Percentiles rank a stretch among this genome's conserved stretches.
Evolutionary conservation across 371 early-diverging fungal species (phyloP).

Genomic region (Mucor velutinosus): DNA sequence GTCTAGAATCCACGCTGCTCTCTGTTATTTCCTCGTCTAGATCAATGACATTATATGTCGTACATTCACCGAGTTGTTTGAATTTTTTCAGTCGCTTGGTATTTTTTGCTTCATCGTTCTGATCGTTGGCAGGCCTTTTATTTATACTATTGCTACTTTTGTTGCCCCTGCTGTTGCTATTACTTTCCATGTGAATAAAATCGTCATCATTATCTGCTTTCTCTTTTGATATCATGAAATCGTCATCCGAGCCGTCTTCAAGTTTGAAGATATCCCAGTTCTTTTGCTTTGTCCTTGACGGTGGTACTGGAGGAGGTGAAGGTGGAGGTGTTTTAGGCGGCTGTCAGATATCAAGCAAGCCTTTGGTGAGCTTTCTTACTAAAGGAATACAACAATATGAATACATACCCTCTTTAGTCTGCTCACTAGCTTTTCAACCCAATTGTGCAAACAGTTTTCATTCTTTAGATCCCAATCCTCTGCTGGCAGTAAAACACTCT

Average conservation of each 20-base stretch:
- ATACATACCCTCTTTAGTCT: not conserved
- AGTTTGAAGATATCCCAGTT: not conserved
- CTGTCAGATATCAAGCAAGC: not conserved
- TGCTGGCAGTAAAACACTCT: not conserved
- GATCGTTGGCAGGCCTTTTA: not conserved
- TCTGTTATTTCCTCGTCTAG: not conserved
- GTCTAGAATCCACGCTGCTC: not conserved
- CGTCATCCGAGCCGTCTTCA: not conserved
- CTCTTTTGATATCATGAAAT: not conserved
- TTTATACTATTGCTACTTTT: not conserved
- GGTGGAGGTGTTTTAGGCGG: not conserved
- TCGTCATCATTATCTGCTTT: not conserved
- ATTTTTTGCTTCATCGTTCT: not conserved
- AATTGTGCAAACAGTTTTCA: conserved; percentile 8
- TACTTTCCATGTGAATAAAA: not conserved
- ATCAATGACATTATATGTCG: not conserved
- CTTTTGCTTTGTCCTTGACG: not conserved
- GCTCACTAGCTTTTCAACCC: not conserved
- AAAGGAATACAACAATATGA: not conserved
- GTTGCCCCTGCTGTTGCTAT: not conserved
- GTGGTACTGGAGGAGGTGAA: not conserved
- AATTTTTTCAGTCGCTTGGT: not conserved
- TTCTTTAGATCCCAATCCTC: not conserved
- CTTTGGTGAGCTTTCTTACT: not conserved
- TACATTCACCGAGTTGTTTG: not conserved